Evolutionary conservation across 441 rosid species (phyloP).

Genomic region (Sinapis alba): DNA sequence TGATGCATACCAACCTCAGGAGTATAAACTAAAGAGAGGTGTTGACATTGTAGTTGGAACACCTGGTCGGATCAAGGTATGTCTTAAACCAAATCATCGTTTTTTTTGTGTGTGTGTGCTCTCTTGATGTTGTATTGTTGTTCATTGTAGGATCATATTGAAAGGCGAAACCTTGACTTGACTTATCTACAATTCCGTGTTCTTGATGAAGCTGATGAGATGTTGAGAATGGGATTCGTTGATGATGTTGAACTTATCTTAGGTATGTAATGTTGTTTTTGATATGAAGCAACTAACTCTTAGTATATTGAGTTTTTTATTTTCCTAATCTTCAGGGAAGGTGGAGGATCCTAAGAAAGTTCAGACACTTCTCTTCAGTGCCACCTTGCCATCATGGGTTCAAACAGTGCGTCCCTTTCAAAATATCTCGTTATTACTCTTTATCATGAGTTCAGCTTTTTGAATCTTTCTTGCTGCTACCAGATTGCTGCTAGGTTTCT

Average conservation of each 20-base stretch:
- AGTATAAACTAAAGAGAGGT: conserved; percentile 70
- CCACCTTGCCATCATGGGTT: conserved; percentile 91
- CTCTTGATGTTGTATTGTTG: conserved; percentile 4
- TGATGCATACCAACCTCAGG: conserved; percentile 64
- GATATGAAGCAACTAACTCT: not conserved
- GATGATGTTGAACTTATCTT: conserved; percentile 94
- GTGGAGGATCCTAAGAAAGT: conserved; percentile 81
- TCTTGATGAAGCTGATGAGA: conserved; percentile 98
- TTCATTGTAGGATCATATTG: conserved; percentile 74
- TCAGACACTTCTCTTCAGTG: conserved; percentile 98
- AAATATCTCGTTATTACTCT: not conserved
- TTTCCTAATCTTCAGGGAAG: conserved; percentile 33
- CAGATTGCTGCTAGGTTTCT: conserved; percentile 80
- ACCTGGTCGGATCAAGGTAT: conserved; percentile 92
- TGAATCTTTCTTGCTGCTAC: not conserved
- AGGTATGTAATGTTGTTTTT: conserved; percentile 44
- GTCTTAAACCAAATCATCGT: conserved; percentile 26
- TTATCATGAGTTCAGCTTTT: not conserved
- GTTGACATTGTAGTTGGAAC: conserved; percentile 92
- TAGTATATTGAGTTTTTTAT: too few relatives aligned
- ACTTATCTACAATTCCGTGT: conserved; percentile 79
- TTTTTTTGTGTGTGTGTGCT: not conserved
- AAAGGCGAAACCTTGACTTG: conserved; percentile 68
- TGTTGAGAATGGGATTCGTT: conserved; percentile 97
- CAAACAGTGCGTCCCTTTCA: conserved; percentile 57